Conservation (phyloP, 305 asterid species). For the Fraxinus albicans region DNA sequence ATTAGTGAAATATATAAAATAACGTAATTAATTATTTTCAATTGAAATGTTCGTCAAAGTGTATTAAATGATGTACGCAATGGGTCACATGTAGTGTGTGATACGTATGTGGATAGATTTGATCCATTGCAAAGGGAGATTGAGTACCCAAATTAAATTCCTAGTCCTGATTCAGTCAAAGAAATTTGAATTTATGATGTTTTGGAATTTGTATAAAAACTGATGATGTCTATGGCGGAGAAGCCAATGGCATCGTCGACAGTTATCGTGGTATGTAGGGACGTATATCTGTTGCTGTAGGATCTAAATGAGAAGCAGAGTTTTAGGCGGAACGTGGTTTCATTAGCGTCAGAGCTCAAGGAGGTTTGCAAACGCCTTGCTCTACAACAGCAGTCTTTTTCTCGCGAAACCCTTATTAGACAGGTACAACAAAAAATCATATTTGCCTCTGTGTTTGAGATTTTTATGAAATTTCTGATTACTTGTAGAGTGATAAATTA, state of each 20-base stretch:
- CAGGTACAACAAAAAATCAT: slow-evolving; percentile 44
- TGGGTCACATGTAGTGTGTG: slow-evolving; percentile 54
- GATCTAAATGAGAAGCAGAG: slow-evolving; percentile 84
- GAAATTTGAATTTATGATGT: neutral
- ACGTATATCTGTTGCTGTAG: slow-evolving; percentile 74
- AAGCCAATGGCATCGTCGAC: slow-evolving; percentile 34
- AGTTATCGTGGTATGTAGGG: slow-evolving; percentile 22
- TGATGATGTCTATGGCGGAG: slow-evolving; percentile 49
- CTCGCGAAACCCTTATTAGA: slow-evolving; percentile 58
- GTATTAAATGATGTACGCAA: slow-evolving; percentile 38
- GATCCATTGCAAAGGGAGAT: slow-evolving; percentile 10
- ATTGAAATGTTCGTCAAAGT: neutral
- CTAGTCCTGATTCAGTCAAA: neutral
- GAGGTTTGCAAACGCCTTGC: slow-evolving; percentile 68
- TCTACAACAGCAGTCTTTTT: slow-evolving; percentile 55
- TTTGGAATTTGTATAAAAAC: neutral
- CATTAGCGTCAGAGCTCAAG: slow-evolving; percentile 88
- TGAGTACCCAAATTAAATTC: too few species aligned
- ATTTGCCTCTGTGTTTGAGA: neutral
- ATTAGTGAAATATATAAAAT: too few species aligned
- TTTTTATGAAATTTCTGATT: neutral
- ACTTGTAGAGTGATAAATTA: neutral
- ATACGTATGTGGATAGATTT: slow-evolving; percentile 27
- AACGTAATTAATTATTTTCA: neutral
- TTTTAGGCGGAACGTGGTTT: slow-evolving; percentile 86